phyloP scores from a whole-genome alignment of 805 yeast species.

The Maudiozyma barnettii region DNA sequence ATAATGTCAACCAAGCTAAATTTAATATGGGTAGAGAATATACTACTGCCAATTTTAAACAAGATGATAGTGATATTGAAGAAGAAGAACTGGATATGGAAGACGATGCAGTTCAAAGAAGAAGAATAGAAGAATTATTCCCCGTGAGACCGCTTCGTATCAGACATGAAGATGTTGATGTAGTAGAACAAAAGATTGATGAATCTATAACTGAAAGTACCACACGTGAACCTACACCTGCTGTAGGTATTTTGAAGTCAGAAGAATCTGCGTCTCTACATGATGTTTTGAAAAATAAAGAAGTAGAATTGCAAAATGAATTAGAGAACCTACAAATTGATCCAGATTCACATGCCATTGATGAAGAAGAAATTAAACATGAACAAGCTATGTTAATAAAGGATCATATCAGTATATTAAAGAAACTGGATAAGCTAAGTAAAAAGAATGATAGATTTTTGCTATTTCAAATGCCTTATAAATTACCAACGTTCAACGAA shows the following conservation, averaged over 20 bases:
- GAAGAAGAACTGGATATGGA: conserved; percentile 16
- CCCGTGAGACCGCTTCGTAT: conserved; percentile 63
- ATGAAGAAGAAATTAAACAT: conserved; percentile 28
- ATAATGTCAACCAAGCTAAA: conserved; percentile 23
- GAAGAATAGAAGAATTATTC: conserved; percentile 35
- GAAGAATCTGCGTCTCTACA: conserved; percentile 10
- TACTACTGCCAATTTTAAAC: conserved; percentile 32
- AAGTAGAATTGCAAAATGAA: conserved; percentile 21
- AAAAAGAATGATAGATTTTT: conserved; percentile 29
- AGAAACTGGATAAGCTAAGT: conserved; percentile 22
- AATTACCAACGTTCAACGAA: conserved; percentile 29
- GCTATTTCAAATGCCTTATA: conserved; percentile 33
- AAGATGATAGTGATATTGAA: conserved; percentile 11
- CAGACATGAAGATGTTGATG: conserved; percentile 33
- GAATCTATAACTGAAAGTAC: conserved; percentile 19
- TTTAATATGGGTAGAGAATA: conserved; percentile 60
- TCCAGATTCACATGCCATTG: conserved; percentile 24
- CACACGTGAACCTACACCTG: conserved; percentile 25
- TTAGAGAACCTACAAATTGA: conserved; percentile 22
- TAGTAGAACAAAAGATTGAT: conserved; percentile 26
- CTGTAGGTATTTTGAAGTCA: conserved; percentile 11
- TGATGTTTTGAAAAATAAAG: conserved; percentile 16
- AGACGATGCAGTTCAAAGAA: conserved; percentile 20
- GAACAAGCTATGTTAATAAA: conserved; percentile 30
- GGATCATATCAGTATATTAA: conserved; percentile 33